Conservation (phyloP, 305 asterid species). For the Fraxinus latifolia region DNA sequence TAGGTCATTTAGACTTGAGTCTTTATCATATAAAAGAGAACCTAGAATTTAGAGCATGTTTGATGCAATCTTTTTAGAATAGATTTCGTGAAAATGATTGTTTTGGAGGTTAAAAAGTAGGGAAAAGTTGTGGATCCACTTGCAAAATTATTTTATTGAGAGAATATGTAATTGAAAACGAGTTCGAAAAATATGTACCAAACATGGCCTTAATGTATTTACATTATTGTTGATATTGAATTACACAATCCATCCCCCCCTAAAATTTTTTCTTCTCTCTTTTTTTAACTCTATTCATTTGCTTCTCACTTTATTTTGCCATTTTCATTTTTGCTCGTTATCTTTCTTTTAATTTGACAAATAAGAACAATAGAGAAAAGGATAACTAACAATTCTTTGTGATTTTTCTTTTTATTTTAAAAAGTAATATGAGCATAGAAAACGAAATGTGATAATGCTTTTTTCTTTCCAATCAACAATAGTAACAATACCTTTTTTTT, state of each 20-base stretch:
- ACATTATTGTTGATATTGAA: not conserved
- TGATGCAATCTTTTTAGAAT: not conserved
- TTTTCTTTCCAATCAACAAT: not conserved
- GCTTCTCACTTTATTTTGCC: not conserved
- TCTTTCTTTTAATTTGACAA: not conserved
- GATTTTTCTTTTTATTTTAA: not conserved
- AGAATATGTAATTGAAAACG: not conserved
- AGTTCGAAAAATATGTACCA: not conserved
- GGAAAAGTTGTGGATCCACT: no score
- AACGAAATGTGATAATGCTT: not conserved
- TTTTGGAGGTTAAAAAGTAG: not conserved
- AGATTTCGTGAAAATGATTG: not conserved
- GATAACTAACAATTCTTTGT: not conserved
- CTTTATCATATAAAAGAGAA: not conserved
- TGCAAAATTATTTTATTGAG: not conserved
- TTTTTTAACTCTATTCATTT: not conserved
- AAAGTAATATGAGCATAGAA: not conserved
- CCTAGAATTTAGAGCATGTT: not conserved
- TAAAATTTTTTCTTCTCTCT: not conserved
- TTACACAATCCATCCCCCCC: not conserved
- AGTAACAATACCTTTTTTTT: not conserved
- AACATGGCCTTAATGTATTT: not conserved
- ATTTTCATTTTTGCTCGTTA: not conserved
- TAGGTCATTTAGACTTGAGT: not conserved
- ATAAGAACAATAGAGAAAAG: not conserved